Base-by-base conservation (phyloP, 1,284 basidiomycete genomes). In the Sporisorium graminicola region DNA sequence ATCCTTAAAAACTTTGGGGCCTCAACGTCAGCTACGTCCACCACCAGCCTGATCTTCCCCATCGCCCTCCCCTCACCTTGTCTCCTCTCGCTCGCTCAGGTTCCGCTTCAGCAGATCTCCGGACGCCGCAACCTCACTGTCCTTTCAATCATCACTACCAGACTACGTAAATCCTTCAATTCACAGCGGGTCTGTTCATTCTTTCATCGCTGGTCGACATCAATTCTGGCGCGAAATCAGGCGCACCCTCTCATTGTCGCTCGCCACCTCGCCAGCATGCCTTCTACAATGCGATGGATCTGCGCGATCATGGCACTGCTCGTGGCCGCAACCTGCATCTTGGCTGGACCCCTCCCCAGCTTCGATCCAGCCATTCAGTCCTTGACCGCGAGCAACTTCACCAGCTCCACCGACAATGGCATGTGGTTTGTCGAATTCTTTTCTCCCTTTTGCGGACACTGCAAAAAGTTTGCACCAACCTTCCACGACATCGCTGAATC, bases 391-490 rank as follows among this genome's bases (percentile, higher is more conserved):
- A 37, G 57, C 65, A 77, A 73, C 60, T 77, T 73, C 43, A 66
- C 70, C 47, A 31, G 50, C 20, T 46, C 47, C 46, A 68, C 58
- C 43, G 60, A 56, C 14, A 49, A n/a, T 2, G 71, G 71, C 58
- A 67, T 70, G 64, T 74, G 75, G 64, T 54, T 84, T n/a, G 56
- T 84, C 47, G 83, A 84, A 46, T 84, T 80, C 64, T 83, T 65
- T 62, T 74, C 74, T 90, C 93, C 93, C 0, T 92, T 90, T 77
- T 95, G 93, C 83, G 83, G 85, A 13, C 93, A 94, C 82, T 95
- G 94, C 86, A 89, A 88, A 43, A 79, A 86, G 0, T 94, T 95
- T 74, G 90, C 91, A 5, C 93, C 95, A 0, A 94, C 91, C 35
- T 98, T 95, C 93, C 88, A 90, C 49, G 87, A 91, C 54, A 88